A percentile compares a stretch with the other conserved stretches of the same genome.
Evolutionary conservation across 2,329 filamentous ascomycete genomes (phyloP).

Genomic region (Arthrobotrys musiformis): DNA sequence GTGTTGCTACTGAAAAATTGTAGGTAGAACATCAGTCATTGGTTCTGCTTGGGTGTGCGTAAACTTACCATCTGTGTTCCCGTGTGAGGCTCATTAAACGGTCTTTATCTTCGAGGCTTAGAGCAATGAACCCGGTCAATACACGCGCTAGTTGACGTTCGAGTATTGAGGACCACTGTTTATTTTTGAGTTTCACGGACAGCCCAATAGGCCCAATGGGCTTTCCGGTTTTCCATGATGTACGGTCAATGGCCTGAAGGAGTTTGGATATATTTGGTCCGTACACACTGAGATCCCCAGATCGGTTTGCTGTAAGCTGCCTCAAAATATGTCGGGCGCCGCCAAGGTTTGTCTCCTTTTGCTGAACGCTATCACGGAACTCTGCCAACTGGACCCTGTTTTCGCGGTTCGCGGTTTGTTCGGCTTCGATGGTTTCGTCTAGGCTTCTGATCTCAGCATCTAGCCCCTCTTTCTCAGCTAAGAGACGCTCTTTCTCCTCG

Average conservation of each 20-base stretch:
- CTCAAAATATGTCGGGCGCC: slow-evolving; percentile 58
- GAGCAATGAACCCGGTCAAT: slow-evolving; percentile 83
- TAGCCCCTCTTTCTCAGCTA: slow-evolving; percentile 71
- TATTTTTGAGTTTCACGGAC: slow-evolving; percentile 78
- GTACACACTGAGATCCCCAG: slow-evolving; percentile 31
- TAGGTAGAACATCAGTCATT: slow-evolving; percentile 29
- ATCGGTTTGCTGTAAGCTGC: slow-evolving; percentile 57
- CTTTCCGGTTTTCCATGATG: slow-evolving; percentile 74
- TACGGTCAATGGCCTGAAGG: slow-evolving; percentile 75
- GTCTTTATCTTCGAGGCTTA: slow-evolving; percentile 78
- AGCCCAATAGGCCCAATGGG: slow-evolving; percentile 87
- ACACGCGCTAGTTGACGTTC: slow-evolving; percentile 78
- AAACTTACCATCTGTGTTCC: slow-evolving; percentile 62
- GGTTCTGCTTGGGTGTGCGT: not conserved
- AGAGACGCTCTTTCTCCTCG: slow-evolving; percentile 66
- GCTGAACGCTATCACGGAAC: not conserved
- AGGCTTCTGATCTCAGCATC: slow-evolving; percentile 67
- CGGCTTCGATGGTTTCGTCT: not conserved
- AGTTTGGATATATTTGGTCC: slow-evolving; percentile 69
- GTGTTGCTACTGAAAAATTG: slow-evolving; percentile 65
- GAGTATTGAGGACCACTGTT: slow-evolving; percentile 83
- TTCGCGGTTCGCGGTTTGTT: slow-evolving; percentile 65
- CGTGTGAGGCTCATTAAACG: slow-evolving; percentile 75
- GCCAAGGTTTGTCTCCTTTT: slow-evolving; percentile 57
- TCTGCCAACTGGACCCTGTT: slow-evolving; percentile 61